Evolutionary conservation across 495 filamentous ascomycete genomes (phyloP), one percentile per base, ranked within the genome.

Genomic region (Chaetomidium leptoderma): DNA sequence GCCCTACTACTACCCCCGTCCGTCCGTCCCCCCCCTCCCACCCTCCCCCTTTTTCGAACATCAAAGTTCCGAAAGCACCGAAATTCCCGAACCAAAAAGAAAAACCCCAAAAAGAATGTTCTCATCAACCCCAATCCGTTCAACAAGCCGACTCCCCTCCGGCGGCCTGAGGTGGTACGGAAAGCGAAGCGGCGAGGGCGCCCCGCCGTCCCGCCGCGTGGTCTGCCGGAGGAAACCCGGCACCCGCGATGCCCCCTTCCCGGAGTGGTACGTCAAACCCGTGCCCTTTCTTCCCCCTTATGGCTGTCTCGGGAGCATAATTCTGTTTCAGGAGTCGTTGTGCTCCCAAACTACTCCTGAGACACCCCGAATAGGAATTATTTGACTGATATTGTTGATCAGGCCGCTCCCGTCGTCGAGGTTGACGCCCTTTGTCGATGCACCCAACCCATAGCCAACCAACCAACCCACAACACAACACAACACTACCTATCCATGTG

Each of bases 71-170:
- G 19, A 19, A 44, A 21, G 6, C 40, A 44, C 40, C 40, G 8
- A 24, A 44, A 44, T 44, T 44, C 40, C 35, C 35, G 14, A 24
- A 8, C 23, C 40, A 19, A n/a, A n/a, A n/a, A n/a, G n/a, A n/a
- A n/a, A 24, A 8, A 44, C 40, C 40, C n/a, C n/a, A n/a, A n/a
- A n/a, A n/a, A n/a, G n/a, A 33, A 67, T 67, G 65, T 43, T 65
- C 40, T 35, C 60, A 13, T 50, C 57, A 30, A 37, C 54, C 11
- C 54, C 65, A 16, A 61, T 67, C 35, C 65, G 65, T 11, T 63
- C 65, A 24, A 67, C 65, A 13, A 67, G 65, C 58, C 59, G 65
- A 5, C 23, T 59, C 13, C 62, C 63, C 13, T 63, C 65, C 40
- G 40, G 40, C 14, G 47, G 64, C 4, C 35, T 53, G 40, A 35